Evolutionary conservation across 768 basidiomycete genomes (phyloP).

Genomic region (Macrolepiota fuliginosa): DNA sequence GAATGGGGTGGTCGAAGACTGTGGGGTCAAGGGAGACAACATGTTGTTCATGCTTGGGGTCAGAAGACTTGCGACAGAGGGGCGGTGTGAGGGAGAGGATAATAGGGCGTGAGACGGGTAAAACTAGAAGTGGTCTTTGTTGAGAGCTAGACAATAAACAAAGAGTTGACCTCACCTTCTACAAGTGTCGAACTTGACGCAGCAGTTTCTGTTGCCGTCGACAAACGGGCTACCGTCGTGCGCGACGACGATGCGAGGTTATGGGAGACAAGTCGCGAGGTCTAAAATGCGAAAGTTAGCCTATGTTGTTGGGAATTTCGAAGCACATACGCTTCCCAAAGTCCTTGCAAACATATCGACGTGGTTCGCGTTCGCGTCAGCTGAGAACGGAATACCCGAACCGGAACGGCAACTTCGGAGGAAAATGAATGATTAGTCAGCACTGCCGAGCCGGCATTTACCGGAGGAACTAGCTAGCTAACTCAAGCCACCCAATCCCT

Average conservation of each 20-base stretch:
- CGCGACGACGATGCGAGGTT: neutral
- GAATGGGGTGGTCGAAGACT: slow-evolving; percentile 88
- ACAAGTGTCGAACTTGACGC: neutral
- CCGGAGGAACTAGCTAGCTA: slow-evolving; percentile 38
- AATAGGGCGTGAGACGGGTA: slow-evolving; percentile 43
- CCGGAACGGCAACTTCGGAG: slow-evolving; percentile 20
- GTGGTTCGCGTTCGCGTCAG: slow-evolving; percentile 12
- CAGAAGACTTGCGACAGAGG: slow-evolving; percentile 41
- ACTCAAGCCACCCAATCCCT: slow-evolving; percentile 36
- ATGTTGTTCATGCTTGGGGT: slow-evolving; percentile 36
- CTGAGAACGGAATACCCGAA: slow-evolving; percentile 18
- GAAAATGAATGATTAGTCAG: slow-evolving; percentile 30
- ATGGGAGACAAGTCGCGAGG: neutral
- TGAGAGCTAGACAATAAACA: neutral
- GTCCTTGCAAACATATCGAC: slow-evolving; percentile 15
- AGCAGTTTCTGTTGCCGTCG: slow-evolving; percentile 1
- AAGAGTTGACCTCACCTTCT: slow-evolving; percentile 1
- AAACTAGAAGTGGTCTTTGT: slow-evolving; percentile 20
- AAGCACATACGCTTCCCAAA: slow-evolving; percentile 12
- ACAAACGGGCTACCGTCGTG: slow-evolving; percentile 3
- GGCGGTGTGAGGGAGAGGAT: slow-evolving; percentile 63
- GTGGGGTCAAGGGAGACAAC: slow-evolving; percentile 69
- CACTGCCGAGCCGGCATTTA: slow-evolving; percentile 22
- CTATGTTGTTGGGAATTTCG: neutral
- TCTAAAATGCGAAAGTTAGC: neutral